phyloP scores from a whole-genome alignment of 495 filamentous ascomycete species.

The Lophium mytilinum region DNA sequence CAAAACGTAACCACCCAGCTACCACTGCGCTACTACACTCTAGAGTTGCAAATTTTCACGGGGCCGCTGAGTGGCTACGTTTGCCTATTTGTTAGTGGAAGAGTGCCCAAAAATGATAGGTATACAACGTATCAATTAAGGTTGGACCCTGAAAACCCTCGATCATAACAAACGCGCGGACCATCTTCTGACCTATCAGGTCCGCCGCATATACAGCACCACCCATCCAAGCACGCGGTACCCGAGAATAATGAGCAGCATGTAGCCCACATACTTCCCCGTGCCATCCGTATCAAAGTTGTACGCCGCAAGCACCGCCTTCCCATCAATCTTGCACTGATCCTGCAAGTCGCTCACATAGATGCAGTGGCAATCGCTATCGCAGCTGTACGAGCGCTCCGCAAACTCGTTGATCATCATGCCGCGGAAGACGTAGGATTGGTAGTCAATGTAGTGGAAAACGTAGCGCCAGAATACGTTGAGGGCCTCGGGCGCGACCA shows the following conservation, averaged over 20 bases:
- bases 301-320: conserved; percentile 57
- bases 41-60: no score
- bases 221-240: conserved; percentile 58
- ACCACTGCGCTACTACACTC: no score
- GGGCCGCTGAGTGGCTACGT: no score
- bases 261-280: conserved; percentile 66
- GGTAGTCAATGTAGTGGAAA: conserved; percentile 79
- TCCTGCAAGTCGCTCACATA: conserved; percentile 53
- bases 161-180: no score
- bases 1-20: no score
- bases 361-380: conserved; percentile 54
- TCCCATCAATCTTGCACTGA: conserved; percentile 60
- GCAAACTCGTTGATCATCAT: conserved; percentile 87
- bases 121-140: no score
- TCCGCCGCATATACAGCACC: conserved; percentile 29
- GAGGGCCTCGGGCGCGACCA: conserved; percentile 59
- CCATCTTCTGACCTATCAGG: no score
- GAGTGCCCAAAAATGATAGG: no score
- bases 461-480: conserved; percentile 82
- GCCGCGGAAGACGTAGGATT: conserved; percentile 74
- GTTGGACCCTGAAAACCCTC: no score
- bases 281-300: conserved; percentile 55
- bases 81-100: no score
- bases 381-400: conserved; percentile 52
- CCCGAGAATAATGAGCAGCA: conserved; percentile 62